These are phyloP conservation scores for Leptographium radiaticola DNA, from an alignment of 2,329 filamentous ascomycete species.

Conservation along the genomic window DNA sequence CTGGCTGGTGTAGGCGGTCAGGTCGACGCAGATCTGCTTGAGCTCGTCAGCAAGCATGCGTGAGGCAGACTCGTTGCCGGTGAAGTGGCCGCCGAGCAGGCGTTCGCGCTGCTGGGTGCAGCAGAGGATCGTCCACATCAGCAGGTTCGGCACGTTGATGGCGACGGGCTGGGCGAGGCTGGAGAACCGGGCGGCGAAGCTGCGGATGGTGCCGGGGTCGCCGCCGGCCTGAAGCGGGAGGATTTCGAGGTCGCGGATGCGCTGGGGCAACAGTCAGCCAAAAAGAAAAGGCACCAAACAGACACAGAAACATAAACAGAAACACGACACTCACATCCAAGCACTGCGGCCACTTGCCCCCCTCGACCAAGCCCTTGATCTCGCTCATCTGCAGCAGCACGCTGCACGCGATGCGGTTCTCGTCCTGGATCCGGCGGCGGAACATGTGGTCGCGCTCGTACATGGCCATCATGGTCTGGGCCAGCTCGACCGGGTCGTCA, in stretches of 20 bases:
- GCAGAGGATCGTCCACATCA: slow-evolving; percentile 87
- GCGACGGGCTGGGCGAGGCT: slow-evolving; percentile 68
- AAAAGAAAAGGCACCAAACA: background rate
- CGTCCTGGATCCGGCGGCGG: slow-evolving; percentile 41
- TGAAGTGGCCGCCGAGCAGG: slow-evolving; percentile 59
- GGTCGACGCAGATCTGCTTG: slow-evolving; percentile 70
- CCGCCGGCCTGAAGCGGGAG: slow-evolving; percentile 65
- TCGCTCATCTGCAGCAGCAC: slow-evolving; percentile 47
- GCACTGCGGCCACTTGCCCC: slow-evolving; percentile 41
- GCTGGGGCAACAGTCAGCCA: slow-evolving; percentile 22
- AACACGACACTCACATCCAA: slow-evolving; percentile 37
- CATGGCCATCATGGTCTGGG: slow-evolving; percentile 49
- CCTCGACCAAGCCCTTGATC: slow-evolving; percentile 44
- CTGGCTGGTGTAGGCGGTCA: slow-evolving; percentile 89
- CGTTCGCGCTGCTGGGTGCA: slow-evolving; percentile 67
- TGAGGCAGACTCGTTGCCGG: slow-evolving; percentile 53
- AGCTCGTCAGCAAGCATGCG: slow-evolving; percentile 55
- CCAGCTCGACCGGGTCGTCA: slow-evolving; percentile 47
- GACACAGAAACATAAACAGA: background rate
- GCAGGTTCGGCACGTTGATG: slow-evolving; percentile 76
- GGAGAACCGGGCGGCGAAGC: slow-evolving; percentile 68
- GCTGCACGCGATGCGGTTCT: slow-evolving; percentile 42
- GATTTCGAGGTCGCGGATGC: slow-evolving; percentile 62
- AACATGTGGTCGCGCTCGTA: slow-evolving; percentile 50
- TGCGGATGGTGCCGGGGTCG: slow-evolving; percentile 66